Conservation (phyloP, 176 grass and related monocot species). For the Musa itinerans region DNA sequence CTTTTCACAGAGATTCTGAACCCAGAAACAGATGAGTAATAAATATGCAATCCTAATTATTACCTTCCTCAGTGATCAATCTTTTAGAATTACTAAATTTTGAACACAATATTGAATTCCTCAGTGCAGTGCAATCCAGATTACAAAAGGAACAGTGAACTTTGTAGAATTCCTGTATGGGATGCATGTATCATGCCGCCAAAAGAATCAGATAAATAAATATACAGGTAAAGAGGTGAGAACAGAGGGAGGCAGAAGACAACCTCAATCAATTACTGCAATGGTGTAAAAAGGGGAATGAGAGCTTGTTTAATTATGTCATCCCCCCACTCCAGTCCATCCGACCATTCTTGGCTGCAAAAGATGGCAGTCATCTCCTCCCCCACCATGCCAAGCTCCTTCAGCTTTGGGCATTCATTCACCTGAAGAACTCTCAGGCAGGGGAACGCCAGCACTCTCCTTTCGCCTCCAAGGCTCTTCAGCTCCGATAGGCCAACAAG, state of each 20-base stretch:
- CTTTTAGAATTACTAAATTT: too few species aligned
- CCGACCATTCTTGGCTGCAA: not conserved
- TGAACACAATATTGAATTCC: too few species aligned
- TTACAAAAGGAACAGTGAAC: too few species aligned
- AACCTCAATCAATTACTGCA: not conserved
- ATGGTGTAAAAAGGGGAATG: not conserved
- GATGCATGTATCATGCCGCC: too few species aligned
- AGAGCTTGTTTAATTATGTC: not conserved
- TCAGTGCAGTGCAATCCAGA: too few species aligned
- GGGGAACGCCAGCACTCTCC: not conserved
- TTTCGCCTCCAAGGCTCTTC: not conserved
- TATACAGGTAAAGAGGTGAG: too few species aligned
- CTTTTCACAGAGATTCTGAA: too few species aligned
- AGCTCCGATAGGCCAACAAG: not conserved
- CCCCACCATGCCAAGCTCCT: not conserved
- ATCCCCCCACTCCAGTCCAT: not conserved
- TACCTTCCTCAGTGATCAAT: too few species aligned
- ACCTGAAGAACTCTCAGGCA: conserved; percentile 3
- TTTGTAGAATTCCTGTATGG: too few species aligned
- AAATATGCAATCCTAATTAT: too few species aligned
- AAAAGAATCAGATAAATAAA: too few species aligned
- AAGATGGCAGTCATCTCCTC: not conserved
- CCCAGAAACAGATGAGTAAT: too few species aligned
- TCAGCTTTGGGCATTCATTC: not conserved
- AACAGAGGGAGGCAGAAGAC: not conserved